phyloP scores from a whole-genome alignment of 2,329 filamentous ascomycete genomes.

The Monosporascus sp. region DNA sequence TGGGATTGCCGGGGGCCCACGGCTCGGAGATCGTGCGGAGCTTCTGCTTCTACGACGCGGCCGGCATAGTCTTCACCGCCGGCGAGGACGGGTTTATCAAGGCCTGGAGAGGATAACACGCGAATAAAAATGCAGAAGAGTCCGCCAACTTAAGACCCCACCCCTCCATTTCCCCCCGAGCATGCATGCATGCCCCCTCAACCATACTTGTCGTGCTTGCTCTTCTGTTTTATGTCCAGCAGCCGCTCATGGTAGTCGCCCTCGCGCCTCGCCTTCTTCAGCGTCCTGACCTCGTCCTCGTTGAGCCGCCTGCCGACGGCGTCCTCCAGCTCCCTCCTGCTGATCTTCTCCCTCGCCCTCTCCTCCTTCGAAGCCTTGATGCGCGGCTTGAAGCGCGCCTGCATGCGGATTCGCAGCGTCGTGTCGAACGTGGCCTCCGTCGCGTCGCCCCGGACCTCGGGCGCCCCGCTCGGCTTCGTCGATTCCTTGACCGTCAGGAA shows the following conservation, averaged over 20 bases:
- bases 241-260: constrained; percentile 87
- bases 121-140: constrained; percentile 3
- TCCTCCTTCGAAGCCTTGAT: constrained; percentile 76
- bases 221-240: constrained; percentile 82
- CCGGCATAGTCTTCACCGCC: constrained; percentile 52
- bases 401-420: constrained; percentile 81
- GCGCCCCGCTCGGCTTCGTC: constrained; percentile 41
- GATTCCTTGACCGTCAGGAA: constrained; percentile 61
- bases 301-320: constrained; percentile 70
- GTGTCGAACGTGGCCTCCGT: constrained; percentile 63
- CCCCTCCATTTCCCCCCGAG: neutral
- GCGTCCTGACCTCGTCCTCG: constrained; percentile 77
- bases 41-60: constrained; percentile 59
- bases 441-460: constrained; percentile 73
- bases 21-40: constrained; percentile 58
- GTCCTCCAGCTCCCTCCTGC: constrained; percentile 75
- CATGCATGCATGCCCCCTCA: constrained; percentile 23
- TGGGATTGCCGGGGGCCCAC: constrained; percentile 58
- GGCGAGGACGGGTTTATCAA: constrained; percentile 55
- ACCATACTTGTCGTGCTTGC: constrained; percentile 83
- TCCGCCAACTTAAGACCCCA: neutral
- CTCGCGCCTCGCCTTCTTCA: constrained; percentile 79
- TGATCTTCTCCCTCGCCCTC: constrained; percentile 80
- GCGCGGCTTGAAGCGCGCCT: constrained; percentile 86
- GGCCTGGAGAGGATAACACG: constrained; percentile 42